Percentiles rank a stretch among this genome's conserved stretches.
Conservation (phyloP, 306 rosid genomes). For the Canavalia ensiformis region DNA sequence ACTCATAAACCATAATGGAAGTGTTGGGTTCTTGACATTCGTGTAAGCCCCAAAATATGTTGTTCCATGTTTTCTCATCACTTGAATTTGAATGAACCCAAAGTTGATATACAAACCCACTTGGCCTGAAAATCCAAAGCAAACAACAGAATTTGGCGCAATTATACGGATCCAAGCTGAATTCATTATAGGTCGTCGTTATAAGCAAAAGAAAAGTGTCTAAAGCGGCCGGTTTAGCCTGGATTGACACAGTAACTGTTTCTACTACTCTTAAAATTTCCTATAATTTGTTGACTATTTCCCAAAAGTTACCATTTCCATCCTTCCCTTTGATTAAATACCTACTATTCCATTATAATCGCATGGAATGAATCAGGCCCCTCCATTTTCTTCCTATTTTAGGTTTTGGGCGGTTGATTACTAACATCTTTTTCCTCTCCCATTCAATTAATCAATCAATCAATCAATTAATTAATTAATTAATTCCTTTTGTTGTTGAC, state of each 20-base stretch:
- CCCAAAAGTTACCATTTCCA: constrained; percentile 14
- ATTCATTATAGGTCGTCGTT: neutral
- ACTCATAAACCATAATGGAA: no score
- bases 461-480: constrained; percentile 8
- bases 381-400: neutral
- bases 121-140: neutral
- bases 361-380: constrained; percentile 36
- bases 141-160: neutral
- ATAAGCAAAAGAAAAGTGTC: neutral
- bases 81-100: neutral
- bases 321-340: constrained; percentile 3
- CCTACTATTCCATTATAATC: constrained; percentile 31
- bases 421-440: neutral
- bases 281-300: constrained; percentile 9
- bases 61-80: neutral
- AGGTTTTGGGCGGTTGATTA: constrained; percentile 44
- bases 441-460: constrained; percentile 5
- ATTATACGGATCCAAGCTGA: neutral
- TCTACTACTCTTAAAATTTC: constrained; percentile 21
- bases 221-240: neutral
- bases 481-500: neutral
- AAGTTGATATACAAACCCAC: neutral
- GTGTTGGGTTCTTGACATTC: neutral
- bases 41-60: neutral
- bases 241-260: constrained; percentile 12